phyloP scores from a whole-genome alignment of 805 yeast genomes.

The Saturnispora besseyi region DNA sequence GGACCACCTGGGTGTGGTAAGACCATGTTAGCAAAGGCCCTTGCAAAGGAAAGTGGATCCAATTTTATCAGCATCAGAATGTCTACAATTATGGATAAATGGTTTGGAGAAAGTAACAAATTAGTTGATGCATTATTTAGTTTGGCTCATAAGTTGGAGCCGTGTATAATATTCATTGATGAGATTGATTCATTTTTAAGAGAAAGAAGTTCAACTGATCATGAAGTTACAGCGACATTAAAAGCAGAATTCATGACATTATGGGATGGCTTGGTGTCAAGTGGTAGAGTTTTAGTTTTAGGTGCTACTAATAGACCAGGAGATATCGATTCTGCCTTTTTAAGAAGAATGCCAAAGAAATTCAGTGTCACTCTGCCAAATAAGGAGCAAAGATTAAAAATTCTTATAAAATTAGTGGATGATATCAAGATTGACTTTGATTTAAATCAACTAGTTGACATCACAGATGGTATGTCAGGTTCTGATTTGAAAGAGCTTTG shows the following conservation, averaged over 20 bases:
- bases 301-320: constrained; percentile 93
- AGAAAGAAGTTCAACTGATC: constrained; percentile 76
- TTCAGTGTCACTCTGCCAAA: constrained; percentile 73
- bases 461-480: constrained; percentile 76
- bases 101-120: constrained; percentile 96
- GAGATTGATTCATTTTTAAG: constrained; percentile 92
- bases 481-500: constrained; percentile 87
- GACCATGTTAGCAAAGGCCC: constrained; percentile 93
- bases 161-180: constrained; percentile 91
- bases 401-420: constrained; percentile 56
- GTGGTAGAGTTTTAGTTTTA: constrained; percentile 75
- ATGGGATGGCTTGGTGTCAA: constrained; percentile 83
- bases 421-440: constrained; percentile 67
- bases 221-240: constrained; percentile 89
- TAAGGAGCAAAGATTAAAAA: constrained; percentile 55
- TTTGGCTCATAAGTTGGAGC: constrained; percentile 80
- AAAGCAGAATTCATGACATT: constrained; percentile 96
- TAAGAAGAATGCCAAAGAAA: constrained; percentile 87
- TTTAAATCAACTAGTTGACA: constrained; percentile 45
- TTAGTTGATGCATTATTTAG: constrained; percentile 89
- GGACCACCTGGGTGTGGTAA: constrained; percentile 99
- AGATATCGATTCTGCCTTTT: constrained; percentile 87
- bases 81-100: constrained; percentile 93
- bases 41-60: constrained; percentile 87
- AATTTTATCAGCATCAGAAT: constrained; percentile 83